A percentile compares a stretch with the other conserved stretches of the same genome.
Conservation (phyloP, 2,329 filamentous ascomycete genomes). For the Epichloe baconii region DNA sequence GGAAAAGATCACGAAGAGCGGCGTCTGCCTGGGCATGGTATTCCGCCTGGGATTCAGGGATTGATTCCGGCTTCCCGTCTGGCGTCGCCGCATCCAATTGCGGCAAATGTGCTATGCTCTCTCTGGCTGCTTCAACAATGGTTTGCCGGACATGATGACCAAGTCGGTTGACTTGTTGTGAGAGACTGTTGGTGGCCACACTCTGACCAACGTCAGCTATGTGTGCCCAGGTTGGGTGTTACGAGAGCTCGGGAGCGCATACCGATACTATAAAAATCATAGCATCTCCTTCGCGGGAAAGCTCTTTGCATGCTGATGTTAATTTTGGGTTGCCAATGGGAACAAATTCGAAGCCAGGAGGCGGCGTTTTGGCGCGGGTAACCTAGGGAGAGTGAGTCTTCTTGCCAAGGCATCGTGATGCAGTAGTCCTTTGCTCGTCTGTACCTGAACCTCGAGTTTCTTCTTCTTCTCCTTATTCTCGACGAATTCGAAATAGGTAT, state of each 20-base stretch:
- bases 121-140: constrained; percentile 44
- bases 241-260: constrained; percentile 7
- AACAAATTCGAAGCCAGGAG: constrained; percentile 50
- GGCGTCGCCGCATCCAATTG: constrained; percentile 9
- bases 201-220: constrained; percentile 4
- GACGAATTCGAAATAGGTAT: constrained; percentile 50
- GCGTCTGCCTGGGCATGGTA: constrained; percentile 51
- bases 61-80: constrained; percentile 37
- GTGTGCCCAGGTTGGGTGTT: background rate
- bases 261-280: constrained; percentile 57
- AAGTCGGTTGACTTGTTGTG: constrained; percentile 42
- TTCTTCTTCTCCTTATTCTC: constrained; percentile 52
- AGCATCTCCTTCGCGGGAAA: constrained; percentile 47
- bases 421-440: constrained; percentile 10
- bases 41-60: constrained; percentile 44
- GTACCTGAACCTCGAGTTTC: constrained; percentile 50
- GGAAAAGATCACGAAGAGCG: constrained; percentile 50
- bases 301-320: constrained; percentile 48
- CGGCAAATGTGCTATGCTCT: constrained; percentile 14
- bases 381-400: constrained; percentile 29
- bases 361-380: constrained; percentile 36
- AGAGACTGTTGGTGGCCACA: constrained; percentile 24
- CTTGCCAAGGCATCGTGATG: constrained; percentile 7
- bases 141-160: constrained; percentile 47
- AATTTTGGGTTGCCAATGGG: constrained; percentile 49